phyloP scores from a whole-genome alignment of 2,329 filamentous ascomycete species.

The Tolypocladium paradoxum region DNA sequence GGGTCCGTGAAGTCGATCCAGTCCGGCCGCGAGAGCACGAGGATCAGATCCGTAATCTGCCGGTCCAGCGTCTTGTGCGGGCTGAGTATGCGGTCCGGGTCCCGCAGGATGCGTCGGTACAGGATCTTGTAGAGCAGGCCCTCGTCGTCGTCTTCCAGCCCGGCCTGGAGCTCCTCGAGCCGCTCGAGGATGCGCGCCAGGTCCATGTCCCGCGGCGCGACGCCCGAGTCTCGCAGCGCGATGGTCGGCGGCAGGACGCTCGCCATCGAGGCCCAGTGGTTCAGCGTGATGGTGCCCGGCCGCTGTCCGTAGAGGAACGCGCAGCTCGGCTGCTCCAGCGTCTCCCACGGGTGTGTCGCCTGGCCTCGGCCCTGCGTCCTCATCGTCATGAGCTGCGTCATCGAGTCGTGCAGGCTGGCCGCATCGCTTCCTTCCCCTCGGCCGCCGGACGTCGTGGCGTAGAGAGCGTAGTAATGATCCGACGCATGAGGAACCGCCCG shows the following conservation, averaged over 20 bases:
- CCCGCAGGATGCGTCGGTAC: constrained; percentile 57
- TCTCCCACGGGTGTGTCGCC: constrained; percentile 51
- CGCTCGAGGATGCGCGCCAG: constrained; percentile 47
- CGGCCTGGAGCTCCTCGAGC: constrained; percentile 45
- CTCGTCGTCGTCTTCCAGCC: constrained; percentile 45
- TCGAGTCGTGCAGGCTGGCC: constrained; percentile 40
- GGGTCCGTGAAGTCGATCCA: constrained; percentile 66
- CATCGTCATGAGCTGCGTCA: constrained; percentile 49
- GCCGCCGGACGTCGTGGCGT: constrained; percentile 37
- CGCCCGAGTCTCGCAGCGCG: constrained; percentile 45
- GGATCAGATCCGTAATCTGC: constrained; percentile 63
- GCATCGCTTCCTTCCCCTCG: constrained; percentile 32
- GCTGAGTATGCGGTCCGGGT: constrained; percentile 50
- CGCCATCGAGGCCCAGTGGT: constrained; percentile 53
- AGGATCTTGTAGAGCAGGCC: constrained; percentile 50
- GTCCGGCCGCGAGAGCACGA: constrained; percentile 54
- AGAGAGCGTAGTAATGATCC: constrained; percentile 45
- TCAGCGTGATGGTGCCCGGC: constrained; percentile 62
- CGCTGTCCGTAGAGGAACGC: constrained; percentile 55
- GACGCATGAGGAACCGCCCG: constrained; percentile 42
- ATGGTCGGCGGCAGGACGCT: constrained; percentile 45
- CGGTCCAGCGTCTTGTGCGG: constrained; percentile 56
- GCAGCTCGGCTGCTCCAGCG: constrained; percentile 64
- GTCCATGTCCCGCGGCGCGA: constrained; percentile 49
- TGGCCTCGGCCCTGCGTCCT: constrained; percentile 31